Conservation (phyloP, 148 eudicot genomes). For the Amaranthus cruentus region DNA sequence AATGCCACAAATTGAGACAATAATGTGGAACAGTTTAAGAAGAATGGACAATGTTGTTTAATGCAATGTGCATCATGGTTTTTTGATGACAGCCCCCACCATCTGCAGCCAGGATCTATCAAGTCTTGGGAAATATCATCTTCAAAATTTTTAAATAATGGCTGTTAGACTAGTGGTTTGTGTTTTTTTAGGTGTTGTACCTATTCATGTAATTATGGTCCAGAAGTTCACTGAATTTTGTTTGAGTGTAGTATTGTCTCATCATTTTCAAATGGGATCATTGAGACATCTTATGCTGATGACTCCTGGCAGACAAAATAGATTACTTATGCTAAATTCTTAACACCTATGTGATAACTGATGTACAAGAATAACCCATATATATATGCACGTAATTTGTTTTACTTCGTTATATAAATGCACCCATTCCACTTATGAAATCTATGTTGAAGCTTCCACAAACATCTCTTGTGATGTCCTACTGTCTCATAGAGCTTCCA, state of each 20-base stretch:
- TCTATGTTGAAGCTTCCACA: neutral
- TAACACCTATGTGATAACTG: neutral
- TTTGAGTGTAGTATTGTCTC: neutral
- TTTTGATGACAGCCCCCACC: neutral
- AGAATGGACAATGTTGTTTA: neutral
- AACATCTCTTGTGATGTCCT: neutral
- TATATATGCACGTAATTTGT: neutral
- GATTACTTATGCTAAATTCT: neutral
- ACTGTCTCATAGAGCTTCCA: neutral
- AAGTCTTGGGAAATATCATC: too few species aligned
- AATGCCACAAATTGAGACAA: neutral
- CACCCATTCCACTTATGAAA: neutral
- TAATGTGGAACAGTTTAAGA: neutral
- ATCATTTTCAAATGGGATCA: neutral
- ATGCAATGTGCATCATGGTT: neutral
- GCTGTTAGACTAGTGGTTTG: neutral
- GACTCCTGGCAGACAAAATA: too few species aligned
- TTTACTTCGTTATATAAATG: neutral
- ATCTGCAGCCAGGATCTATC: too few species aligned
- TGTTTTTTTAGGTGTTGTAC: neutral
- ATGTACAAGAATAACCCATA: neutral
- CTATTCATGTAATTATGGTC: neutral
- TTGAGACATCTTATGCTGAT: too few species aligned
- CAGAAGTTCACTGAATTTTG: neutral
- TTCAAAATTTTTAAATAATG: too few species aligned